phyloP scores from a whole-genome alignment of 306 rosid species.

The Cucurbita maxima region DNA sequence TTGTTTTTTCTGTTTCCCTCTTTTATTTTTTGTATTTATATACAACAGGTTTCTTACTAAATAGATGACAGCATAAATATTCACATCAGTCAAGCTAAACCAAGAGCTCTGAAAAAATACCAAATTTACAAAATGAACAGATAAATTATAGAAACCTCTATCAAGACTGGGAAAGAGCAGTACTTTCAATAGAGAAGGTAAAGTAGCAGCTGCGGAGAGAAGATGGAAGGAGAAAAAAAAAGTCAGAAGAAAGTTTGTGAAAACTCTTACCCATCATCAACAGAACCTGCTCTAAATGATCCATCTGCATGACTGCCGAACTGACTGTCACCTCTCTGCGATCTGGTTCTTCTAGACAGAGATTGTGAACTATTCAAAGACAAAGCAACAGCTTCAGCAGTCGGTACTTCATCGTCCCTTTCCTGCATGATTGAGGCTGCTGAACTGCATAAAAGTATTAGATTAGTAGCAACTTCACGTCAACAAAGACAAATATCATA shows the following conservation, averaged over 20 bases:
- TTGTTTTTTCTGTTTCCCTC: neutral
- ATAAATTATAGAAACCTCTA: neutral
- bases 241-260: neutral
- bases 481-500: neutral
- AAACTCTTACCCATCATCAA: constrained; percentile 76
- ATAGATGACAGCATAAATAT: too few relatives aligned
- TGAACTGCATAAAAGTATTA: constrained; percentile 38
- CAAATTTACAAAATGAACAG: neutral
- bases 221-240: neutral
- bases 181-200: neutral
- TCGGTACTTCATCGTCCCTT: constrained; percentile 75
- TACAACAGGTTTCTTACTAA: neutral
- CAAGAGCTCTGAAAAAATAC: neutral
- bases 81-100: neutral
- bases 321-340: constrained; percentile 66
- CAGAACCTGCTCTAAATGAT: constrained; percentile 46
- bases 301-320: constrained; percentile 52
- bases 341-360: constrained; percentile 88
- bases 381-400: constrained; percentile 64
- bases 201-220: neutral
- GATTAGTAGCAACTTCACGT: constrained; percentile 8
- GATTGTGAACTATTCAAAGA: constrained; percentile 55
- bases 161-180: neutral
- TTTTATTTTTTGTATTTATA: too few relatives aligned
- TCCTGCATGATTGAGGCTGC: constrained; percentile 52